A percentile compares a stretch with the other conserved stretches of the same genome.
phyloP scores from a whole-genome alignment of 2,329 filamentous ascomycete genomes.

The Domatiomyces globalis region DNA sequence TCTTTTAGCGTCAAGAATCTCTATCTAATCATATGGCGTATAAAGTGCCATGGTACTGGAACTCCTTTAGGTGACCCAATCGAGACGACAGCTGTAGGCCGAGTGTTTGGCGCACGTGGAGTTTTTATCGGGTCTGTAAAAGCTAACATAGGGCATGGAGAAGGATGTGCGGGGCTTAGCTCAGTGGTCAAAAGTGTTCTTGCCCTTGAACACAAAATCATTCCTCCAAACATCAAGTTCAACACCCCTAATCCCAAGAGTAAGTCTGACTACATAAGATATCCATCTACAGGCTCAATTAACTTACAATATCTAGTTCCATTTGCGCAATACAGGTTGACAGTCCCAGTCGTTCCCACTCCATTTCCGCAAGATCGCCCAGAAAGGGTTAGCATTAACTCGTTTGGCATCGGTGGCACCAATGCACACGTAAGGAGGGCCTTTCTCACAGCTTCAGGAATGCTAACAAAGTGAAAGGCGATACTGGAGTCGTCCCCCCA shows the following conservation, averaged over 20 bases:
- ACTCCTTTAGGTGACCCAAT: constrained; percentile 16
- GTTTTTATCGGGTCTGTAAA: constrained; percentile 6
- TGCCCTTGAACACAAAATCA: constrained; percentile 3
- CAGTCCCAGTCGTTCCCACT: background rate
- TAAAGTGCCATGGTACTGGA: constrained; percentile 21
- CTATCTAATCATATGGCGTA: too few relatives aligned
- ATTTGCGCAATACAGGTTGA: background rate
- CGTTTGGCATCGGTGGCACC: constrained; percentile 13
- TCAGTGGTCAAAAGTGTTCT: constrained; percentile 8
- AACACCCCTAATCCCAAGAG: constrained; percentile 22
- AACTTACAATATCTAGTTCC: too few relatives aligned
- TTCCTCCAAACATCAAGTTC: constrained; percentile 29
- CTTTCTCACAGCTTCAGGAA: too few relatives aligned
- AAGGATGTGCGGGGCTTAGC: constrained; percentile 7
- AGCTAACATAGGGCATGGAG: constrained; percentile 5
- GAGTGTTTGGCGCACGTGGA: background rate
- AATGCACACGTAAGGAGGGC: constrained; percentile 9
- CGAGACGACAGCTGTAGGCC: constrained; percentile 14
- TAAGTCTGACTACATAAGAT: too few relatives aligned
- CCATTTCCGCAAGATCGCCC: constrained; percentile 4
- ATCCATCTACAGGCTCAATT: too few relatives aligned
- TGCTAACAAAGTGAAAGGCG: too few relatives aligned
- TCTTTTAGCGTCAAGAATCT: too few relatives aligned
- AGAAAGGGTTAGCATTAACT: constrained; percentile 8
- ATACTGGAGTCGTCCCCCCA: too few relatives aligned